These are phyloP conservation scores for Cordyceps javanica DNA, from an alignment of 2,329 filamentous ascomycete species.

Conservation along the genomic window DNA sequence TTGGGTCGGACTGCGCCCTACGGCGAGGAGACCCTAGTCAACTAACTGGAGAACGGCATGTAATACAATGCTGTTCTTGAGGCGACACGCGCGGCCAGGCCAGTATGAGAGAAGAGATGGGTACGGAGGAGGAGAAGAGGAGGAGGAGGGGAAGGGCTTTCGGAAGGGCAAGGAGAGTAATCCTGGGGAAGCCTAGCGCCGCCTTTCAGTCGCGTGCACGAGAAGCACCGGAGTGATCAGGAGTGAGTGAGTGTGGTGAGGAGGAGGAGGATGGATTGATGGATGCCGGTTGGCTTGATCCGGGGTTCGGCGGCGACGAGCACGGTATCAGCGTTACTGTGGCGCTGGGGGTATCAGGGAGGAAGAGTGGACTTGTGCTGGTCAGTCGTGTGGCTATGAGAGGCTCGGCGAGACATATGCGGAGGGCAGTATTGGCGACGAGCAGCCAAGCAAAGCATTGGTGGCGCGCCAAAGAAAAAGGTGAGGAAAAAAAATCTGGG, in stretches of 20 bases:
- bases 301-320: background rate
- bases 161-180: conserved; percentile 1
- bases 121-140: background rate
- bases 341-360: conserved; percentile 1
- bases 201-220: background rate
- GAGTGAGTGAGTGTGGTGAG: background rate
- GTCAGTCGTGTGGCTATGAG: background rate
- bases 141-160: background rate
- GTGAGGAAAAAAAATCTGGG: background rate
- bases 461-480: background rate
- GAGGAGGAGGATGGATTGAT: background rate
- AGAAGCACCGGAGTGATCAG: background rate
- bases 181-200: conserved; percentile 8
- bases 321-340: background rate
- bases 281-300: background rate
- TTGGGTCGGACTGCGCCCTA: conserved; percentile 4
- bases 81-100: background rate
- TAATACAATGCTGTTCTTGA: background rate
- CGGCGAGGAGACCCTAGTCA: background rate
- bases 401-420: background rate
- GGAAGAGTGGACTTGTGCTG: background rate
- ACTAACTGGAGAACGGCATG: background rate
- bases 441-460: background rate
- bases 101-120: background rate
- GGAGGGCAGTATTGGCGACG: background rate